Evolutionary conservation across 2,329 filamentous ascomycete species (phyloP), one percentile per base, ranked within the genome.

Genomic region (Penicillium sp.): DNA sequence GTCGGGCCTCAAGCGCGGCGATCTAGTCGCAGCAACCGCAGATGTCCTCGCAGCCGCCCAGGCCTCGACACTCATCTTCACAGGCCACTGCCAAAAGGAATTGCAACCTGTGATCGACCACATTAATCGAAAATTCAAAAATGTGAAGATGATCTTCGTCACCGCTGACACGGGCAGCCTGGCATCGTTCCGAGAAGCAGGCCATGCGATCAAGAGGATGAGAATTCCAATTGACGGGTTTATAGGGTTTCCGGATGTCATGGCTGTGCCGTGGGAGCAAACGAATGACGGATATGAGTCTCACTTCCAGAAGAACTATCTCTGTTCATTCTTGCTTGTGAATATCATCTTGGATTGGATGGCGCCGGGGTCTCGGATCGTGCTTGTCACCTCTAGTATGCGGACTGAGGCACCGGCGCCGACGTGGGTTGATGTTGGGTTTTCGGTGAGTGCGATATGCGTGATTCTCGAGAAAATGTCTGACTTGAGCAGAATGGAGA

Each of bases 21-120:
- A 64, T 2, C 55, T 71, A 6, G 62, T 68, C 8, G 63, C 61
- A 16, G 60, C 60, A 40, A 67, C 63, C 1, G 69, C 67, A 6
- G 57, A 67, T 7, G 57, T 61, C 40, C 63, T 71, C 18, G 64
- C 69, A 4, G 56, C 64, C 42, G 64, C 55, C 34, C 56, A 63
- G 7, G 67, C 69, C 18, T 60, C 56, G 14, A 61, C 58, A 24
- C 56, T 72, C 29, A 65, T 71, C 39, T 65, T 67, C 46, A 60
- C 67, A 5, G 69, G 67, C 38, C 59, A 57, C 27, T 66, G 64
- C 3, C 58, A 63, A 38, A 24, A 48, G 9, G 64, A 66, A n/a
- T 45, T 65, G 3, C 61, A 70, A 38, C 56, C 62, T 0, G 53
- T 67, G 48, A 63, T 69, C 29, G 57, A 65, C 29, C 55, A 60